Evolutionary conservation across 768 basidiomycete species (phyloP).

Genomic region (Trametes sanguinea): DNA sequence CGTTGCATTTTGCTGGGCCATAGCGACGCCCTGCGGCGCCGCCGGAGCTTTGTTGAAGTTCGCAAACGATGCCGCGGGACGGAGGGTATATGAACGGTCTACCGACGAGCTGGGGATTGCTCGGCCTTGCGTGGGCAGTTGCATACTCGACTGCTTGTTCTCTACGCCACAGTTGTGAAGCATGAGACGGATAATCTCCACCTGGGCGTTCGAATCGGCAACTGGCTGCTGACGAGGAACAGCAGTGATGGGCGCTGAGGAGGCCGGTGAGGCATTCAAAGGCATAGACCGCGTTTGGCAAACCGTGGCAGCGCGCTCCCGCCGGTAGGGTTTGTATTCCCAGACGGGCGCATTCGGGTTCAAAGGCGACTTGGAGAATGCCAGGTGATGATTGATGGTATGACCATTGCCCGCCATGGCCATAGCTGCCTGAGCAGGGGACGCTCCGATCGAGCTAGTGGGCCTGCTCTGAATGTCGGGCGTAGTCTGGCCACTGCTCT

Average conservation of each 20-base stretch:
- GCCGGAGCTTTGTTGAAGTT: neutral
- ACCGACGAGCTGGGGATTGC: neutral
- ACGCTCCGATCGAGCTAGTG: neutral
- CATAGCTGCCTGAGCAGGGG: neutral
- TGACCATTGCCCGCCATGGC: neutral
- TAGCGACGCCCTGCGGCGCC: neutral
- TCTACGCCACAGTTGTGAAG: conserved; percentile 6
- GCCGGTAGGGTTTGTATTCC: conserved; percentile 1
- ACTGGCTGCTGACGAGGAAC: neutral
- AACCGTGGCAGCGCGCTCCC: neutral
- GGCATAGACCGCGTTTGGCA: neutral
- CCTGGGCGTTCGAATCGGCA: neutral
- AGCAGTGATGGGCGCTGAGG: neutral
- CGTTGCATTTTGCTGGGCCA: no score
- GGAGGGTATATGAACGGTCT: neutral
- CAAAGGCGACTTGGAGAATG: neutral
- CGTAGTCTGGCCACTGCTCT: neutral
- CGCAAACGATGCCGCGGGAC: neutral
- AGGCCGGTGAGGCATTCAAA: neutral
- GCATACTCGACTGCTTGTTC: neutral
- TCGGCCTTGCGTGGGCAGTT: neutral
- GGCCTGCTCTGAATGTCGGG: neutral
- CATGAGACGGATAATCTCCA: conserved; percentile 6
- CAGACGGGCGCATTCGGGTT: conserved; percentile 6
- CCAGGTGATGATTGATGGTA: neutral